Conservation (phyloP, 225 moss, liverwort and hornwort genomes). For the Marchantia polymorpha region DNA sequence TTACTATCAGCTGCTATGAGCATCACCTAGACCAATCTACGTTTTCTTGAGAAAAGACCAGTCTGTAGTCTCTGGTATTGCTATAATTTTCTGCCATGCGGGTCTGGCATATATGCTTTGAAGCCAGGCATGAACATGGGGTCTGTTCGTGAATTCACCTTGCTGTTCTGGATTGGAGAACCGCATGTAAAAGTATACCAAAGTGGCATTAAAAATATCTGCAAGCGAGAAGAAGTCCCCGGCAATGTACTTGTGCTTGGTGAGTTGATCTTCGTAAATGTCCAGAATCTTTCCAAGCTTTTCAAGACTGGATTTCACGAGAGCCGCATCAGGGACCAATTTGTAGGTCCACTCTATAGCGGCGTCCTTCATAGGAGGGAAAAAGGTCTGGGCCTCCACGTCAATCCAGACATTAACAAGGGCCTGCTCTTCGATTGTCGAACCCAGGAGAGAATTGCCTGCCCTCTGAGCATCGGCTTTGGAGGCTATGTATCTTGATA, state of each 20-base stretch:
- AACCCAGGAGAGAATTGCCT: background rate
- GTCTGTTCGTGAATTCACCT: background rate
- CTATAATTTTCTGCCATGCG: slow-evolving; percentile 16
- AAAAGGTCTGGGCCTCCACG: background rate
- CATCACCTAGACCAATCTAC: background rate
- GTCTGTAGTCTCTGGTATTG: background rate
- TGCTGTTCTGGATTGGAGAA: background rate
- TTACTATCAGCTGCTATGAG: too few relatives aligned
- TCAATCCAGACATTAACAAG: slow-evolving; percentile 1
- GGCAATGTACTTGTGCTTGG: slow-evolving; percentile 31
- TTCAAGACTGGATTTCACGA: background rate
- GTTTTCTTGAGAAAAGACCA: background rate
- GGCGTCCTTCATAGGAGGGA: background rate
- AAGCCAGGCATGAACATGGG: slow-evolving; percentile 22
- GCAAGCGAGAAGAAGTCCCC: slow-evolving; percentile 33
- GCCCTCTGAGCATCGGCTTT: slow-evolving; percentile 4
- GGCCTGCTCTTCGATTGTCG: background rate
- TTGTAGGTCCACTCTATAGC: background rate
- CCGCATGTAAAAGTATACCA: background rate
- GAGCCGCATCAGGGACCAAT: background rate
- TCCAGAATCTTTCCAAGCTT: slow-evolving; percentile 25
- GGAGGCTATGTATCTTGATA: background rate
- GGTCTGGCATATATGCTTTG: slow-evolving; percentile 9
- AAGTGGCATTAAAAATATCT: slow-evolving; percentile 19
- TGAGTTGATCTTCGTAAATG: slow-evolving; percentile 30